Evolutionary conservation across 1,284 basidiomycete genomes (phyloP).

Genomic region (Leccinum subrobustum): DNA sequence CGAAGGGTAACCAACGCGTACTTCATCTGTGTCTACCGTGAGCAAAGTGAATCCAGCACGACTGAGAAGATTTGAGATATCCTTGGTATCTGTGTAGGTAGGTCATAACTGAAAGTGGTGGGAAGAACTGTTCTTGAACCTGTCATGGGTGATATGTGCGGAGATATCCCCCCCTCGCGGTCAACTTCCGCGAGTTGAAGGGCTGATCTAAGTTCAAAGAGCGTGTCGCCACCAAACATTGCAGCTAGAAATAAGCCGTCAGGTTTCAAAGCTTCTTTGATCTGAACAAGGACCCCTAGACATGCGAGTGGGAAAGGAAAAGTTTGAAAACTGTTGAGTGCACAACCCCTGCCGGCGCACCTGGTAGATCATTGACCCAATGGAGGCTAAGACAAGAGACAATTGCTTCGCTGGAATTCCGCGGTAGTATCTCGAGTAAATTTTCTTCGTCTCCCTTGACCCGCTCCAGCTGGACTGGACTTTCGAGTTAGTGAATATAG

Average conservation of each 20-base stretch:
- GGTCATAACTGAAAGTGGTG: not conserved
- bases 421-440: conserved; percentile 60
- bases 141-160: conserved; percentile 96
- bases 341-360: conserved; percentile 40
- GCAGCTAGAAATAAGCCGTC: conserved; percentile 96
- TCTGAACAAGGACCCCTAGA: conserved; percentile 82
- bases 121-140: conserved; percentile 45
- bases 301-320: not conserved
- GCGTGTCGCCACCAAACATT: conserved; percentile 93
- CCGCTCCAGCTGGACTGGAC: conserved; percentile 68
- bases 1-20: conserved; percentile 88
- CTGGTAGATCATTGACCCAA: conserved; percentile 98
- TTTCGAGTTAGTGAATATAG: conserved; percentile 8
- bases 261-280: conserved; percentile 81
- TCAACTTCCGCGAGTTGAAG: conserved; percentile 95
- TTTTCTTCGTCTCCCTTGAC: conserved; percentile 79
- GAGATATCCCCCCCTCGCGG: conserved; percentile 93
- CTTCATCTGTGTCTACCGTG: conserved; percentile 95
- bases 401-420: conserved; percentile 86
- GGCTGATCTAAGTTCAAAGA: conserved; percentile 90
- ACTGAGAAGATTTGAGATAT: conserved; percentile 88
- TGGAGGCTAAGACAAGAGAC: conserved; percentile 91
- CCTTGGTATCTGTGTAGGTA: conserved; percentile 67
- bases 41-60: conserved; percentile 93
- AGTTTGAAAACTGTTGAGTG: not conserved